Base-by-base conservation (phyloP, 306 rosid genomes). In the Ochetophila trinervis region DNA sequence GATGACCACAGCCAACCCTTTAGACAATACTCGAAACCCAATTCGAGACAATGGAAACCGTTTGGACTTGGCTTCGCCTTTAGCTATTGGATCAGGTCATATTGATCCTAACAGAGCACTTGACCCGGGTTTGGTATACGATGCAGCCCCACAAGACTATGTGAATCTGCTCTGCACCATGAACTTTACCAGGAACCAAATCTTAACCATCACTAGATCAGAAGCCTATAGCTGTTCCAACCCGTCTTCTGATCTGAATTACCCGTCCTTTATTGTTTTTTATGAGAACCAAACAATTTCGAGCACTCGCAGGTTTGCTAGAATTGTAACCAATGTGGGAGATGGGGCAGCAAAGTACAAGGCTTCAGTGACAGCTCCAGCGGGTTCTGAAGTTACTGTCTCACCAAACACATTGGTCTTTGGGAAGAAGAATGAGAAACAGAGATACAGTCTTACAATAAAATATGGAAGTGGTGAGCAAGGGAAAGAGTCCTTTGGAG, bases 301-400 rank as follows among this genome's bases (percentile, higher is more conserved):
- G 16, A 22, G 20, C 8, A 63, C 61, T 1, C 57, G 59, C 0
- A 70, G 57, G 1, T 80, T 86, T 70, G 60, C 52, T 23, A 80
- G 88, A 63, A 68, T 66, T 0, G 84, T 76, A 21, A 86, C 85
- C 0, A 78, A 80, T 66, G 88, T 83, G 53, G 88, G 85, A 48
- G 73, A 68, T 12, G 83, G 69, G 19, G 40, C 57, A 3, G 80
- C 85, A n/a, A 54, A 61, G 23, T 85, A 85, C 24, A 74, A 19
- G 58, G 85, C 37, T 5, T 55, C 37, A 6, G 81, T 87, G 74
- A 62, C 0, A 44, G 14, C 73, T 35, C 84, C 87, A 2, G 23
- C 54, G 69, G 85, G 86, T 0, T 49, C 65, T 34, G 35, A 3
- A 6, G 81, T 87, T 14, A 75, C 4, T 3, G 86, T 87, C 20